phyloP scores from a whole-genome alignment of 1,284 basidiomycete genomes.

The Pascua guehoae region DNA sequence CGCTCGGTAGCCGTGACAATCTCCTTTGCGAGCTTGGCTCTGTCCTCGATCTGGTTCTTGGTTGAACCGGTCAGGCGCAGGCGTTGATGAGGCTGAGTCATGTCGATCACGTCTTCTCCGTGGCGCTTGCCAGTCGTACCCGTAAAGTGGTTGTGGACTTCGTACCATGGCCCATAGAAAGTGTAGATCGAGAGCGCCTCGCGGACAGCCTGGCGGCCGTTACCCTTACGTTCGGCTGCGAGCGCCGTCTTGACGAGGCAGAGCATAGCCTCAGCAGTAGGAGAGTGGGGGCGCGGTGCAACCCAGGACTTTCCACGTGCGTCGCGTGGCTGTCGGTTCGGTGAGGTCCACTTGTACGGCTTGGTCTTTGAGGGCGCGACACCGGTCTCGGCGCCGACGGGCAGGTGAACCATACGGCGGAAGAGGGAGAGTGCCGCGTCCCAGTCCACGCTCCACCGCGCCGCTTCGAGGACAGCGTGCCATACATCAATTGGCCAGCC shows the following conservation, averaged over 20 bases:
- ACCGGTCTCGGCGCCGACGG: slow-evolving; percentile 15
- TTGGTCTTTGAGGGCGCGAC: background rate
- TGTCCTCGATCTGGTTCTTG: background rate
- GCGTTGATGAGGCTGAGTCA: background rate
- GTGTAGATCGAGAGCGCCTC: slow-evolving; percentile 18
- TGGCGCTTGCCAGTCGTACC: background rate
- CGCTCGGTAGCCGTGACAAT: slow-evolving; percentile 4
- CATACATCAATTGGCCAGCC: slow-evolving; percentile 30
- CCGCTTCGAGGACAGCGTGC: slow-evolving; percentile 24
- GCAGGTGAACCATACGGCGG: slow-evolving; percentile 29
- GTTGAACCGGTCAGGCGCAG: background rate
- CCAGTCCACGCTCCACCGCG: slow-evolving; percentile 36
- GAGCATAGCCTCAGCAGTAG: slow-evolving; percentile 20
- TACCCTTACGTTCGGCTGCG: slow-evolving; percentile 1
- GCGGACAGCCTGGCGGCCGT: slow-evolving; percentile 17
- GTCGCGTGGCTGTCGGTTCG: slow-evolving; percentile 21
- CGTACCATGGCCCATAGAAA: slow-evolving; percentile 11
- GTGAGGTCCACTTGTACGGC: slow-evolving; percentile 12
- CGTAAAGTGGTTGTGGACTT: background rate
- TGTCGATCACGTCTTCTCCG: background rate
- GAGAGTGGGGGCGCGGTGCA: slow-evolving; percentile 4
- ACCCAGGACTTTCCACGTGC: slow-evolving; percentile 17
- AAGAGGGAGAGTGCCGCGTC: slow-evolving; percentile 27
- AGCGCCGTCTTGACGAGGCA: slow-evolving; percentile 31
- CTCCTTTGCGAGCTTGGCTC: slow-evolving; percentile 12